These are phyloP conservation scores for Sextonia rubra DNA, from an alignment of 164 flowering plant species.

Conservation along the genomic window DNA sequence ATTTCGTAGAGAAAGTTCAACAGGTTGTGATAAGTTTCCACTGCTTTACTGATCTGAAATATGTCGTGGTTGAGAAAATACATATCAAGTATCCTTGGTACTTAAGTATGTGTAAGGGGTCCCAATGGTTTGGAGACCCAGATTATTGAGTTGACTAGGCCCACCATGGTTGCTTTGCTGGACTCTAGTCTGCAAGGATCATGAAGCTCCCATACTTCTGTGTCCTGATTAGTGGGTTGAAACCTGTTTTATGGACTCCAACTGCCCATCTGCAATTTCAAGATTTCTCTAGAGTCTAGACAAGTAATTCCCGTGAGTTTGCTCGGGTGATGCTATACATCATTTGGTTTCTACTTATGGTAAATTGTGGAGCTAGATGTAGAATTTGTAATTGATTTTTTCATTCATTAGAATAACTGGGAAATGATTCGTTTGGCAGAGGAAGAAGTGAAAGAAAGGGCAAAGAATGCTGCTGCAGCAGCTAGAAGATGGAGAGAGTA, in stretches of 20 bases:
- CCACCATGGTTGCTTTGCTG: too few relatives aligned
- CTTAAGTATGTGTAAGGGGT: neutral
- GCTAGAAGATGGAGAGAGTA: slow-evolving; percentile 98
- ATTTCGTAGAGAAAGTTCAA: too few relatives aligned
- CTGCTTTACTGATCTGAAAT: neutral
- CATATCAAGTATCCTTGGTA: neutral
- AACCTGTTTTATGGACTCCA: neutral
- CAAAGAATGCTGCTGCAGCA: slow-evolving; percentile 80
- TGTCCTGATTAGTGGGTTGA: neutral
- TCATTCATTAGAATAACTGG: neutral
- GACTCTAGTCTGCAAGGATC: too few relatives aligned
- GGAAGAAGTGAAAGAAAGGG: slow-evolving; percentile 74
- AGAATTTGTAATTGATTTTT: neutral
- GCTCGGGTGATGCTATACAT: neutral
- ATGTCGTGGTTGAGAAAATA: neutral
- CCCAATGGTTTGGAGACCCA: neutral
- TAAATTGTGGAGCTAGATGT: neutral
- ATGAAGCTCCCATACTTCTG: too few relatives aligned
- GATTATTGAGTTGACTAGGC: too few relatives aligned
- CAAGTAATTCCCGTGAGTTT: too few relatives aligned
- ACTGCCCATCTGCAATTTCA: neutral
- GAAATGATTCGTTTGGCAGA: slow-evolving; percentile 36
- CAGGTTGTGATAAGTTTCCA: neutral
- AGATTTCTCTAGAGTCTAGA: neutral
- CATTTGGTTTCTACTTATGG: slow-evolving; percentile 6